Evolutionary conservation across 495 filamentous ascomycete genomes (phyloP).

Genomic region (Ramalina intermedia): DNA sequence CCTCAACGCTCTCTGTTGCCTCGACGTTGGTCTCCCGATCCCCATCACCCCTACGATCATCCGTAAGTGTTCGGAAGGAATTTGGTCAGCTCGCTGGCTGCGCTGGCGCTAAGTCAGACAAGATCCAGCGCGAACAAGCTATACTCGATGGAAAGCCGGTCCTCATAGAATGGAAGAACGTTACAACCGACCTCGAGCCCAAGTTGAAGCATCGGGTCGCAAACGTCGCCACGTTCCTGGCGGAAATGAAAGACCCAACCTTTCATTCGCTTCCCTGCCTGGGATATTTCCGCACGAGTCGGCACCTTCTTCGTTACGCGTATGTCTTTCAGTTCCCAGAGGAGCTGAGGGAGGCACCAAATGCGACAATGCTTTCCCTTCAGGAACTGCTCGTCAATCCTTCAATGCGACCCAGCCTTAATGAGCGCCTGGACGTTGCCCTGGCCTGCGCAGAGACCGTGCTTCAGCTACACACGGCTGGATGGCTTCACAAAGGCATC

Average conservation of each 20-base stretch:
- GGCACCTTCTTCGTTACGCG: neutral
- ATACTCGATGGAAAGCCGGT: neutral
- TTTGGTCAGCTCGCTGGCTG: no score
- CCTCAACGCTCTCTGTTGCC: no score
- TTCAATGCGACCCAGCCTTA: slow-evolving; percentile 1
- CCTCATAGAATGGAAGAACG: slow-evolving; percentile 7
- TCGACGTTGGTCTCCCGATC: no score
- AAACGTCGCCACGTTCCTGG: slow-evolving; percentile 4
- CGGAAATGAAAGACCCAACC: neutral
- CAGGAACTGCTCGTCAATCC: neutral
- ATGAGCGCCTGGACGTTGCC: slow-evolving; percentile 4
- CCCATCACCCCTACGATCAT: no score
- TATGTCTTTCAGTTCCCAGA: neutral
- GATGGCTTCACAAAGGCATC: slow-evolving; percentile 26
- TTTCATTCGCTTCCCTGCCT: slow-evolving; percentile 8
- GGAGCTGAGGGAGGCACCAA: neutral
- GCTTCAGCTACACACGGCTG: slow-evolving; percentile 21
- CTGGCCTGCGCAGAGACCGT: slow-evolving; percentile 16
- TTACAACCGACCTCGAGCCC: neutral
- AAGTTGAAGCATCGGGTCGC: slow-evolving; percentile 5
- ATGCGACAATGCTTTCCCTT: neutral
- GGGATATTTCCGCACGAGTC: neutral
- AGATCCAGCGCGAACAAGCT: neutral
- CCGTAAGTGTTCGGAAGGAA: no score
- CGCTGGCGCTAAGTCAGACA: neutral